Base-by-base conservation (phyloP, 1,139 yeast species). In the Taphrina deformans region DNA sequence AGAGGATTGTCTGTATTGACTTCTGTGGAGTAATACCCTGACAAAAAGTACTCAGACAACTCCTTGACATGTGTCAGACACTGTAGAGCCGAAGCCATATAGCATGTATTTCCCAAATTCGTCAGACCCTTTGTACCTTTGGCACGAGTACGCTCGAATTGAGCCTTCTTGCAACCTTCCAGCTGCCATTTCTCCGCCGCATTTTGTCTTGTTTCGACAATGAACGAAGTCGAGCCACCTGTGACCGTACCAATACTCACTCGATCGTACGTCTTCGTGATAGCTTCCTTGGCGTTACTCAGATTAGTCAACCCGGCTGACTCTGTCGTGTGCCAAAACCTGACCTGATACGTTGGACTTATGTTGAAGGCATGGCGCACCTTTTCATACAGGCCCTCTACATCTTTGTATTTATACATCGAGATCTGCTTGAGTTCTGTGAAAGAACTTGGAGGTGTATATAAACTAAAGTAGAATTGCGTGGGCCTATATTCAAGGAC, bases 81-180 rank as follows among this genome's bases (percentile, higher is more conserved):
- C 74, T 93, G 99, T 65, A 93, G 78, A 0, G 98, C 97, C 16
- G 97, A 89, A 75, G 93, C 93, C 98, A 93, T 93, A 74, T 91
- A 93, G 74, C 99, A 93, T 0, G 97, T 88, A 73, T 93, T 93
- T 5, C 99, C 99, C 69, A 93, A 78, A 73, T 93, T 93, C 53
- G 82, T 80, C 61, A 93, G 78, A 0, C 99, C 99, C 64, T 53
- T 50, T 16, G 62, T 50, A 27, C 67, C 67, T 10, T 31, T 23
- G 10, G 45, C 27, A 29, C 63, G 55, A 12, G 41, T 38, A 2
- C 56, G 63, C 2, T 21, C 53, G 16, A 38, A n/a, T 16, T 59
- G 55, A 26, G 55, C 63, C 23, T 38, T 59, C n/a, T 51, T 38
- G n/a, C 55, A 51, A 33, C 38, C 45, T 12, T 59, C 63, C 29